Percentiles rank a stretch among this genome's conserved stretches.
Evolutionary conservation across 1,284 basidiomycete genomes (phyloP).

Genomic region (Boletellus sp.): DNA sequence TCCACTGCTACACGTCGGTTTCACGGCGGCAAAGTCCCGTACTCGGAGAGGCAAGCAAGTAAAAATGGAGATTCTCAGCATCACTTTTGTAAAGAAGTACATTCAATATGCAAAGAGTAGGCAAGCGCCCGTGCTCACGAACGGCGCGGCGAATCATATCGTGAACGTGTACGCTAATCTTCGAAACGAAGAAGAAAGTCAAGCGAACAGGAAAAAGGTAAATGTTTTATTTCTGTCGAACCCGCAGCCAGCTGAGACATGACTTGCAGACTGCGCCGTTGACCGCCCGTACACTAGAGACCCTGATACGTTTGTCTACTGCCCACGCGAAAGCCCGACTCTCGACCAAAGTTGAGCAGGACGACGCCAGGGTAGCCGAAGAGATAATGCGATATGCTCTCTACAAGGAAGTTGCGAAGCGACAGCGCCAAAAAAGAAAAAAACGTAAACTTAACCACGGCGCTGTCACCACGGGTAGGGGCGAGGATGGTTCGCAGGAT

Average conservation of each 20-base stretch:
- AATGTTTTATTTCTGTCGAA: conserved; percentile 22
- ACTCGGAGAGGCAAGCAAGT: conserved; percentile 56
- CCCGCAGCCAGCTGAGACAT: conserved; percentile 11
- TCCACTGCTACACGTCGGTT: conserved; percentile 88
- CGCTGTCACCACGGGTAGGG: conserved; percentile 38
- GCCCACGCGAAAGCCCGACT: conserved; percentile 96
- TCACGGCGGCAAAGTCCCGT: conserved; percentile 55
- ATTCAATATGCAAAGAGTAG: conserved; percentile 96
- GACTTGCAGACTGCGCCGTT: conserved; percentile 82
- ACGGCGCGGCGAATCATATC: conserved; percentile 93
- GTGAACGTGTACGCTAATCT: conserved; percentile 90
- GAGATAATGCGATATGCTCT: conserved; percentile 95
- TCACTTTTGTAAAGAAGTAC: conserved; percentile 97
- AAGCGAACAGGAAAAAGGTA: conserved; percentile 88
- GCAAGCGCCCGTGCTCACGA: conserved; percentile 81
- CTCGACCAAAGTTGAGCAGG: conserved; percentile 79
- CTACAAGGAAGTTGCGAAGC: conserved; percentile 94
- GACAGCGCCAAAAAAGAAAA: conserved; percentile 61
- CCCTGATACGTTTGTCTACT: conserved; percentile 95
- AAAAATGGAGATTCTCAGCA: conserved; percentile 85
- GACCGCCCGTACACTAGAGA: conserved; percentile 98
- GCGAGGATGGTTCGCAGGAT: conserved; percentile 37
- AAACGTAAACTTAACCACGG: conserved; percentile 75
- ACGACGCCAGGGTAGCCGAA: conserved; percentile 89
- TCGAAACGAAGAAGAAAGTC: conserved; percentile 84